Base-by-base conservation (phyloP, 495 filamentous ascomycete genomes). In the Rostrohypoxylon terebratum region DNA sequence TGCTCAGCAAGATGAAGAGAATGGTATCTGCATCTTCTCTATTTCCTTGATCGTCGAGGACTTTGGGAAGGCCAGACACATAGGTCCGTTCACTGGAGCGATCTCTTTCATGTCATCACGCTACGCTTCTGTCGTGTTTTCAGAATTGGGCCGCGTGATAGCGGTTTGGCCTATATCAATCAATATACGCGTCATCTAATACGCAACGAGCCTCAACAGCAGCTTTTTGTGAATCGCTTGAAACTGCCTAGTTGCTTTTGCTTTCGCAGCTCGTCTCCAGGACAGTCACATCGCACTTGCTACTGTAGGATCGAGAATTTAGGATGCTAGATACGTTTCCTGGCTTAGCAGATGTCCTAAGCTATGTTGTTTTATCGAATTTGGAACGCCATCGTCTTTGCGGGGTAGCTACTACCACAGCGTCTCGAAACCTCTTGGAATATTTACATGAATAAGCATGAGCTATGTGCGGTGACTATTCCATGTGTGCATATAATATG, bases 291-390 rank as follows among this genome's bases (percentile, higher is more conserved):
- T 69, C 40, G 38, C 20, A 47, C n/a, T 23, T 55, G 47, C 59
- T 23, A 69, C 28, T 9, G 54, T 69, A 66, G 62, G 58, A 63
- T 53, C 16, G 16, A 63, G 20, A n/a, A 73, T 64, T 58, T 48
- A n/a, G n/a, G n/a, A n/a, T n/a, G n/a, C n/a, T n/a, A 47, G 51
- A 34, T 59, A 53, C 44, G 40, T 50, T 33, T 20, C 33, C 20
- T 62, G 42, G 13, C 36, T 33, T 33, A 51, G 40, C 23, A 55
- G 28, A 66, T 38, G 48, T 34, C 50, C 40, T 16, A 18, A 66
- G 69, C 57, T 62, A 53, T 60, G 16, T 67, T 42, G 13, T 48
- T 55, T 33, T 57, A 51, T 65, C 57, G 54, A 21, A 69, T 62
- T 55, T 59, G 33, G 40, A 42, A 42, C 10, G 33, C 45, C 33